These are phyloP conservation scores for Alisma plantagoaquatica DNA, from an alignment of 106 monocot species.

Conservation along the genomic window DNA sequence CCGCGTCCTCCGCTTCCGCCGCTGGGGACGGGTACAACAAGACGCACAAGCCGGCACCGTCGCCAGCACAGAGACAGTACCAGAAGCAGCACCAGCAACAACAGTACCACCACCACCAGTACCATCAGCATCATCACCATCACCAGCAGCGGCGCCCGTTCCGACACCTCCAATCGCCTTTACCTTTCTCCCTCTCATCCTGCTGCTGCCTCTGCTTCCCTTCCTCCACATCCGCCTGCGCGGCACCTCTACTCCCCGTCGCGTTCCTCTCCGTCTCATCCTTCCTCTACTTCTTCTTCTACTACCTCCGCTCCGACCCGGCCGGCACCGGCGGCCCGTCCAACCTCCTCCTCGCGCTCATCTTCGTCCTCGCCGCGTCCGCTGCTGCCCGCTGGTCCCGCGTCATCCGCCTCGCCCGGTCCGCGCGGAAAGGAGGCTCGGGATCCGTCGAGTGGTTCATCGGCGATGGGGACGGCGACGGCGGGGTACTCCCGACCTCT, in stretches of 20 bases:
- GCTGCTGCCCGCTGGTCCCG: neutral
- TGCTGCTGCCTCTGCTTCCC: neutral
- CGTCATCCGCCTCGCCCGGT: neutral
- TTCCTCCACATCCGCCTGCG: no score
- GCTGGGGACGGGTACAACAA: slow-evolving; percentile 6
- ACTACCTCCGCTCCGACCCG: no score
- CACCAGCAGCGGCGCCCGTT: no score
- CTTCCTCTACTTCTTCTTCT: slow-evolving; percentile 14
- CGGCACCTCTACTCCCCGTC: slow-evolving; percentile 2
- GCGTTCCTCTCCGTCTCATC: neutral
- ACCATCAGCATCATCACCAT: no score
- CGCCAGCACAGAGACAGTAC: no score
- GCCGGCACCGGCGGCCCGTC: no score
- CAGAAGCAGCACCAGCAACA: no score
- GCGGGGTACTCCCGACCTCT: no score
- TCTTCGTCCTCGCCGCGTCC: slow-evolving; percentile 7
- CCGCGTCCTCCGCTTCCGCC: no score
- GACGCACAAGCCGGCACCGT: slow-evolving; percentile 1
- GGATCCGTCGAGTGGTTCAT: slow-evolving; percentile 51
- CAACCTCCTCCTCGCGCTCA: no score
- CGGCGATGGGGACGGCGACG: slow-evolving; percentile 24
- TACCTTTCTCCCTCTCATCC: slow-evolving; percentile 14
- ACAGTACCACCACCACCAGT: no score
- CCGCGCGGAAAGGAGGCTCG: neutral
- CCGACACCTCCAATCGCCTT: no score